A percentile compares a stretch with the other conserved stretches of the same genome.
phyloP scores from a whole-genome alignment of 2,329 filamentous ascomycete genomes.

The Blumeriella jaapii region DNA sequence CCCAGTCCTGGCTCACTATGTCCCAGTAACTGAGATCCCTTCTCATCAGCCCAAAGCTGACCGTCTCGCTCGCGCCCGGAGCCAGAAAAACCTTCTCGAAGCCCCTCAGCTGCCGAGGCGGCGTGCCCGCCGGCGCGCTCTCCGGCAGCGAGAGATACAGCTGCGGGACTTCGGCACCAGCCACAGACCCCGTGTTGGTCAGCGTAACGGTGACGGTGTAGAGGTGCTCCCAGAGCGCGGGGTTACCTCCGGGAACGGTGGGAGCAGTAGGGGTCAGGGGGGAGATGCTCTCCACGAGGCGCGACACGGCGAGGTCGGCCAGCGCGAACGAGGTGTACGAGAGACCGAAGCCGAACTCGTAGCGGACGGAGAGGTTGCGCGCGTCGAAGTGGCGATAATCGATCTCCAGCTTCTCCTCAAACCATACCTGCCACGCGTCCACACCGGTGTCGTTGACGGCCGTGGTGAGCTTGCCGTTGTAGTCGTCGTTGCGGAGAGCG shows the following conservation, averaged over 20 bases:
- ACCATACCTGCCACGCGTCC: constrained; percentile 45
- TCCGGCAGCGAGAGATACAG: constrained; percentile 35
- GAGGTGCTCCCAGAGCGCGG: constrained; percentile 12
- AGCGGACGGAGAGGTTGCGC: constrained; percentile 25
- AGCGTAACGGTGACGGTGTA: constrained; percentile 47
- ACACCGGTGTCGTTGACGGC: constrained; percentile 50
- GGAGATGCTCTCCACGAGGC: constrained; percentile 3
- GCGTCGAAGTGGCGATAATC: constrained; percentile 40
- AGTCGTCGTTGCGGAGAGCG: constrained; percentile 38
- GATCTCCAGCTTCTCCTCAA: constrained; percentile 37
- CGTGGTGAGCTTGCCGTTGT: constrained; percentile 38
- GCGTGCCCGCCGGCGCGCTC: constrained; percentile 25
- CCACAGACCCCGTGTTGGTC: constrained; percentile 48
- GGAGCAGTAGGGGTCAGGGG: constrained; percentile 1
- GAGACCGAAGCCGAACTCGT: constrained; percentile 38
- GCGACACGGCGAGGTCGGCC: constrained; percentile 38
- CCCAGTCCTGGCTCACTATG: constrained; percentile 46
- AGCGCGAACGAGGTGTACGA: constrained; percentile 69
- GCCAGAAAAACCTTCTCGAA: constrained; percentile 50
- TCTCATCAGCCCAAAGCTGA: constrained; percentile 41
- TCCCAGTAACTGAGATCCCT: constrained; percentile 58
- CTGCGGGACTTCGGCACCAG: constrained; percentile 56
- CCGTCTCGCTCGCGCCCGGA: constrained; percentile 34
- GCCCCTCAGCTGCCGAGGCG: constrained; percentile 43
- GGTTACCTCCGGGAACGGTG: constrained; percentile 14